Base-by-base conservation (phyloP, 352 stramenopile species). In the Phytophthora sp. region DNA sequence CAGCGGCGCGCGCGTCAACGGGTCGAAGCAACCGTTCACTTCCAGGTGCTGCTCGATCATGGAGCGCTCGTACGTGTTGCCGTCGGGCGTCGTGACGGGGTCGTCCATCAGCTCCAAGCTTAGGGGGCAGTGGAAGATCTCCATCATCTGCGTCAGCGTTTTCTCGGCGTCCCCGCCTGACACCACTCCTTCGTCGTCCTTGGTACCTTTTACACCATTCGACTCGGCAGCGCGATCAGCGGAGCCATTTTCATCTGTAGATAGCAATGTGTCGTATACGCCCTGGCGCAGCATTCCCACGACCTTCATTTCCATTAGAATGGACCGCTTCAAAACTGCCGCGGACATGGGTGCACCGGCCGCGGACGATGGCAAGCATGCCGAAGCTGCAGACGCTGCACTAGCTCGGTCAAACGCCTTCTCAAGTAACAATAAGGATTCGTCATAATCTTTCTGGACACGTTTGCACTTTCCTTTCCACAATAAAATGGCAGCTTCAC, bases 81-180 rank as follows among this genome's bases (percentile, higher is more conserved):
- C 83, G 15, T 83, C 83, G 3, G 83, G 80, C 3, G 81, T 89
- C 37, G 84, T 89, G 3, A 92, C 83, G 1, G 83, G 83, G 43
- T 92, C 80, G 28, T 88, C 69, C 83, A 92, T 92, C n/a, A 87
- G 38, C 53, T 92, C 83, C 21, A 92, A 70, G 38, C 83, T 92
- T 60, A 92, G 34, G 10, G 83, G 83, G 28, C 83, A 92, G 31
- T 83, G 77, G 45, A 89, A 90, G 5, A 88, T 39, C 13, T 92
- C 83, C 63, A 92, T 77, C 63, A 92, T 84, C 45, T 90, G 79
- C 51, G 77, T 75, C 3, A 92, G 64, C 4, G 70, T 81, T 45
- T 80, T 80, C 18, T 82, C 72, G 5, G 60, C 65, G 2, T 64
- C 56, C 24, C 42, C 53, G 30, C 54, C 44, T 0, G 59, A 35